A percentile compares a stretch with the other conserved stretches of the same genome.
Evolutionary conservation across 2,329 filamentous ascomycete species (phyloP).

Genomic region (Helotiales sp.): DNA sequence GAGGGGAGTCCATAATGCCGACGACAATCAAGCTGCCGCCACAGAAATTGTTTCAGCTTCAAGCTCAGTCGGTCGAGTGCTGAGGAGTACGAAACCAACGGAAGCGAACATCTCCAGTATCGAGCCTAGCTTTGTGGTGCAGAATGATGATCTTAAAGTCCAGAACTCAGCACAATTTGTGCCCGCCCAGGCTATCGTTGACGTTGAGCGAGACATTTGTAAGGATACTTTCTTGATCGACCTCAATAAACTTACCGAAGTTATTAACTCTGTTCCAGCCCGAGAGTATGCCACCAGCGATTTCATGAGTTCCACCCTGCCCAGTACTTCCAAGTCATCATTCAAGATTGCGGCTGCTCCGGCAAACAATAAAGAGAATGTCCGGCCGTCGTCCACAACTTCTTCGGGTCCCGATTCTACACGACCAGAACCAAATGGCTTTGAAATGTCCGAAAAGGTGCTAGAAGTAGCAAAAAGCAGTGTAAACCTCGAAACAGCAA

Average conservation of each 20-base stretch:
- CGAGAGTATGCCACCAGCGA: background rate
- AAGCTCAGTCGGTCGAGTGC: background rate
- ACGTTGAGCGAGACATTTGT: background rate
- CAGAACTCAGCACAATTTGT: background rate
- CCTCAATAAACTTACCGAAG: background rate
- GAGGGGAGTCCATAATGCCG: background rate
- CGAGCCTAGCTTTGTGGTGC: background rate
- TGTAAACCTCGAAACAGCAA: background rate
- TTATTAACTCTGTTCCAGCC: no score
- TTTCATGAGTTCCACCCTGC: no score
- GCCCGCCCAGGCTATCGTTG: background rate
- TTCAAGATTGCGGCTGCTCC: background rate
- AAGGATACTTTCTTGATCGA: background rate
- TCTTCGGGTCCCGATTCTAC: background rate
- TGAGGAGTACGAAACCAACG: background rate
- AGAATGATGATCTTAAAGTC: background rate
- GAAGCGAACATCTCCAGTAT: background rate
- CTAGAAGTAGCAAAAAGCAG: background rate
- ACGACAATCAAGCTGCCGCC: background rate
- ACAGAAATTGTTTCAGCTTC: background rate
- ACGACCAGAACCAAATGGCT: background rate
- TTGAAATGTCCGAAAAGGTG: background rate
- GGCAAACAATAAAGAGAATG: background rate
- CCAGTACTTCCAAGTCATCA: background rate
- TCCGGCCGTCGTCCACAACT: background rate